Evolutionary conservation across 805 yeast genomes (phyloP).

Genomic region (Blastobotrys terrestris): DNA sequence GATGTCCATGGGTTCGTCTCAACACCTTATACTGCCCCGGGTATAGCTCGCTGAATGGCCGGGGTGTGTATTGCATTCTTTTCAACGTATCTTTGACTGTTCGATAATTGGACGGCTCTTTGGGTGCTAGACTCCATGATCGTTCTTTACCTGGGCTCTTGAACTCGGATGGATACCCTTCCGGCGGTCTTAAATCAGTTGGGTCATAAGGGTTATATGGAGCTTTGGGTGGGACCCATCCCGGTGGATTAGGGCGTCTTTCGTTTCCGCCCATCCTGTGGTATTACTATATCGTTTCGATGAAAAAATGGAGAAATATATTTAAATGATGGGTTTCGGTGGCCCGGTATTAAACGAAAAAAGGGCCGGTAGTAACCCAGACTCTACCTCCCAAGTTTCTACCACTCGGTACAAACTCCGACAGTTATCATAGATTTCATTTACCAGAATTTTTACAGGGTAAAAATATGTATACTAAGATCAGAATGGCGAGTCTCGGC

Average conservation of each 20-base stretch:
- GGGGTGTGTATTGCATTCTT: slow-evolving; percentile 65
- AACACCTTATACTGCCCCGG: slow-evolving; percentile 76
- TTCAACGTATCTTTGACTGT: slow-evolving; percentile 70
- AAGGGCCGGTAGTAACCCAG: no score
- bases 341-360: no score
- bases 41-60: slow-evolving; percentile 67
- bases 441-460: no score
- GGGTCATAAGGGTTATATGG: slow-evolving; percentile 87
- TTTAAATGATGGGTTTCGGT: no score
- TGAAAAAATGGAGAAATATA: no score
- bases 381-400: no score
- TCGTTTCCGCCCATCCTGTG: slow-evolving; percentile 5
- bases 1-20: slow-evolving; percentile 48
- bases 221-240: slow-evolving; percentile 55
- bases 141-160: slow-evolving; percentile 58
- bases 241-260: slow-evolving; percentile 22
- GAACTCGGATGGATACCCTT: slow-evolving; percentile 82
- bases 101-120: slow-evolving; percentile 59
- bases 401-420: no score
- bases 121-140: slow-evolving; percentile 51
- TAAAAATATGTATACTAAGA: no score
- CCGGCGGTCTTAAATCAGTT: slow-evolving; percentile 66
- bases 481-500: no score
- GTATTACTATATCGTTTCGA: background rate
- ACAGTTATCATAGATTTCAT: no score